A percentile compares a stretch with the other conserved stretches of the same genome.
These are phyloP conservation scores for Penstemon davidsonii DNA, from an alignment of 257 asterid genomes.

Conservation along the genomic window DNA sequence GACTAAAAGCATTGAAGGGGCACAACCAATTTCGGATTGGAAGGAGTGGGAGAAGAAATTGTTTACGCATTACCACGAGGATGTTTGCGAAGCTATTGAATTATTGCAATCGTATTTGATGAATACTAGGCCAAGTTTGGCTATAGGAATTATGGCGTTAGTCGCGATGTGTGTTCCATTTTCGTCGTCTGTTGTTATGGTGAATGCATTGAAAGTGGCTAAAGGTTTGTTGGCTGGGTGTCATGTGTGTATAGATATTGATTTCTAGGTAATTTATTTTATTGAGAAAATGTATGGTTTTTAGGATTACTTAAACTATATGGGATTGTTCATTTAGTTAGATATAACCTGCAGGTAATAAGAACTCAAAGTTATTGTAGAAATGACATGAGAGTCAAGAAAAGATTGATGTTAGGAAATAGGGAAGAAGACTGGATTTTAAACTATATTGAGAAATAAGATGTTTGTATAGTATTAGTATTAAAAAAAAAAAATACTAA, in stretches of 20 bases:
- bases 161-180: conserved; percentile 43
- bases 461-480: too few species aligned
- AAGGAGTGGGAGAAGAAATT: conserved; percentile 62
- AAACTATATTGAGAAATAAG: too few species aligned
- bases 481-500: too few species aligned
- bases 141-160: conserved; percentile 47
- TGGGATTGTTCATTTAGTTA: too few species aligned
- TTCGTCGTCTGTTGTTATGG: conserved; percentile 39
- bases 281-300: background rate
- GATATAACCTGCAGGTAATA: too few species aligned
- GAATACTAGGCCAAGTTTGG: conserved; percentile 69
- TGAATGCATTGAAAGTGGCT: conserved; percentile 35
- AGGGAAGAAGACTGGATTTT: too few species aligned
- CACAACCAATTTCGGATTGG: conserved; percentile 41
- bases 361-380: too few species aligned
- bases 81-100: conserved; percentile 46
- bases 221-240: conserved; percentile 43
- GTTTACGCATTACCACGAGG: conserved; percentile 43
- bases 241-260: conserved; percentile 50
- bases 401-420: too few species aligned
- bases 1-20: background rate
- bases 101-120: conserved; percentile 51
- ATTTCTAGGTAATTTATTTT: conserved; percentile 30
- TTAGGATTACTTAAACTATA: too few species aligned
- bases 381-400: too few species aligned